These are phyloP conservation scores for Sarocladium kiliense DNA, from an alignment of 2,329 filamentous ascomycete genomes.

Conservation along the genomic window DNA sequence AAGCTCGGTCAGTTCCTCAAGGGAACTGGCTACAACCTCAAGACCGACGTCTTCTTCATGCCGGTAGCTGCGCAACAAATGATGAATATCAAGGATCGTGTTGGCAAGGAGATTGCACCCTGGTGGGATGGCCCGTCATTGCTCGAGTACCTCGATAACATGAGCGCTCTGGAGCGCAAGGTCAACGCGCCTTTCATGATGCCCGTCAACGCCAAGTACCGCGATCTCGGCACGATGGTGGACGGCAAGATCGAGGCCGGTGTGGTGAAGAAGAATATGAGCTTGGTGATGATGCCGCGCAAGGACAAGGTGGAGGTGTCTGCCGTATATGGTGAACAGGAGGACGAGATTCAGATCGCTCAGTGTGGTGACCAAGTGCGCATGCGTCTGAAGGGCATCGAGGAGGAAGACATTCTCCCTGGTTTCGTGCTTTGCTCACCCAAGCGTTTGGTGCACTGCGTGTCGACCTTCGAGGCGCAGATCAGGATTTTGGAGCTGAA, in stretches of 20 bases:
- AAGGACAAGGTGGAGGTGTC: conserved; percentile 74
- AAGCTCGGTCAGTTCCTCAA: conserved; percentile 88
- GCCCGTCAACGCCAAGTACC: conserved; percentile 93
- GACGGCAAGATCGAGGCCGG: conserved; percentile 97
- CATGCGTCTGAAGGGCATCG: conserved; percentile 84
- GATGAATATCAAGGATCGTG: conserved; percentile 80
- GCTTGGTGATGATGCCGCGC: conserved; percentile 93
- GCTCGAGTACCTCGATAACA: conserved; percentile 90
- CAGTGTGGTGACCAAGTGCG: conserved; percentile 95
- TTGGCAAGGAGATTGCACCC: conserved; percentile 68
- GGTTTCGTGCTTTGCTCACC: conserved; percentile 96
- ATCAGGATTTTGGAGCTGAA: conserved; percentile 93
- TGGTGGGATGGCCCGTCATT: conserved; percentile 91
- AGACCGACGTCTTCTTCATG: conserved; percentile 92
- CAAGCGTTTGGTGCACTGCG: conserved; percentile 88
- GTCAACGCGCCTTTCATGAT: conserved; percentile 99
- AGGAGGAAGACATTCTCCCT: conserved; percentile 94
- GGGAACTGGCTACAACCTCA: conserved; percentile 87
- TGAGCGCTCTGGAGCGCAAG: conserved; percentile 91
- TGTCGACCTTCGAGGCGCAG: conserved; percentile 87
- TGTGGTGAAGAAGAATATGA: conserved; percentile 84
- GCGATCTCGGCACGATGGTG: conserved; percentile 94
- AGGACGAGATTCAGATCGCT: conserved; percentile 78
- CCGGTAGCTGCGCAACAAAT: conserved; percentile 88
- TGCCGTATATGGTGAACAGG: conserved; percentile 89